Evolutionary conservation across 495 filamentous ascomycete species (phyloP).

Genomic region (Thozetella sp.): DNA sequence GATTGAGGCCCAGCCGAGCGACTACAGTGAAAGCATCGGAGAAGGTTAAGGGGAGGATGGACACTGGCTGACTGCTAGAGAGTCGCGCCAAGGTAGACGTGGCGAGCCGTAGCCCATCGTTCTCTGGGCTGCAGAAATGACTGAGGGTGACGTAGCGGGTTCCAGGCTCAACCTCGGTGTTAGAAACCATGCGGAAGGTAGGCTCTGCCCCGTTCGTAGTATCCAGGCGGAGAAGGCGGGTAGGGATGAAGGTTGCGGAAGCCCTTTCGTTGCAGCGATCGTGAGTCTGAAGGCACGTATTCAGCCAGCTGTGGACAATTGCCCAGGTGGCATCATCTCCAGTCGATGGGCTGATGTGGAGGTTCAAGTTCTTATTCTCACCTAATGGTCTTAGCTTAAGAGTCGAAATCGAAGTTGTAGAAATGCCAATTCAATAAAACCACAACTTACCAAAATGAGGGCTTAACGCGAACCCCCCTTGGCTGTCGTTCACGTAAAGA

Average conservation of each 20-base stretch:
- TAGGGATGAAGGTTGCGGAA: constrained; percentile 8
- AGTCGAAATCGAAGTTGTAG: background rate
- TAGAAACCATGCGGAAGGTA: constrained; percentile 15
- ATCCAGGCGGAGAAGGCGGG: constrained; percentile 14
- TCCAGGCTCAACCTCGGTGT: constrained; percentile 10
- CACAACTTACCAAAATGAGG: constrained; percentile 13
- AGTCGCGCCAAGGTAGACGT: background rate
- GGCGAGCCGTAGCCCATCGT: background rate
- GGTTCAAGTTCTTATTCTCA: constrained; percentile 14
- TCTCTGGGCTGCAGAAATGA: constrained; percentile 14
- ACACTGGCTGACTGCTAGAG: background rate
- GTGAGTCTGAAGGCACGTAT: constrained; percentile 12
- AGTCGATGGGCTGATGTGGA: constrained; percentile 14
- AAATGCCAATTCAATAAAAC: background rate
- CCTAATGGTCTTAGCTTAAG: constrained; percentile 9
- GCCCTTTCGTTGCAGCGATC: constrained; percentile 5
- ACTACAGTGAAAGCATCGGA: constrained; percentile 2
- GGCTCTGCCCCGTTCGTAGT: background rate
- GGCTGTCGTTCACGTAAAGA: constrained; percentile 11
- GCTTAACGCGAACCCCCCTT: constrained; percentile 11
- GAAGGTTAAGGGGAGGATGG: constrained; percentile 1
- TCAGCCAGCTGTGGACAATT: constrained; percentile 13
- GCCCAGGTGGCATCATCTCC: constrained; percentile 14
- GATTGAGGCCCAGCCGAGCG: background rate
- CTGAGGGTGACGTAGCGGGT: constrained; percentile 19